A percentile compares a stretch with the other conserved stretches of the same genome.
phyloP scores from a whole-genome alignment of 139 green algal genomes.

The Dunaliella primolecta region DNA sequence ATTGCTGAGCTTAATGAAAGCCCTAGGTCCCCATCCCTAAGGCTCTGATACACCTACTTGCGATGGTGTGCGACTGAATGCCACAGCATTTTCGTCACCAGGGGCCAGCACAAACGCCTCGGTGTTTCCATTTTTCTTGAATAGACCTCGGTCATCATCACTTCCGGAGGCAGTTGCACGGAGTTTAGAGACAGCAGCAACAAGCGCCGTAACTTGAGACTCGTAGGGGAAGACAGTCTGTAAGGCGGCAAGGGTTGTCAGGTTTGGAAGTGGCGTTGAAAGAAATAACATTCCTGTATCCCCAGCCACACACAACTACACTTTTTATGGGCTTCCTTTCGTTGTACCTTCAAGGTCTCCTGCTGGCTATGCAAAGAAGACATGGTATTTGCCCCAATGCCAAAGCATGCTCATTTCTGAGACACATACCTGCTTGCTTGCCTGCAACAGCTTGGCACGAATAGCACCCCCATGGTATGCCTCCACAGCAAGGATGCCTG shows the following conservation, averaged over 20 bases:
- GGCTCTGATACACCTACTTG: conserved; percentile 18
- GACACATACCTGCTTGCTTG: background rate
- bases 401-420: background rate
- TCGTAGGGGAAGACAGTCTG: conserved; percentile 10
- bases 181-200: background rate
- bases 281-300: background rate
- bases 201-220: background rate
- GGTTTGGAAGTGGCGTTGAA: background rate
- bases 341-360: background rate
- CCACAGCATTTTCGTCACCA: conserved; percentile 20
- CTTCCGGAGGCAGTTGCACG: background rate
- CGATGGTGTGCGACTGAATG: conserved; percentile 13
- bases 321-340: background rate
- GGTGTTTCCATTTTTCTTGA: background rate
- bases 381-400: background rate
- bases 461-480: conserved; percentile 53
- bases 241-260: background rate
- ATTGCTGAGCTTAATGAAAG: no score
- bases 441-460: conserved; percentile 24
- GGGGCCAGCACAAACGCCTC: conserved; percentile 6
- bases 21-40: no score
- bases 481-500: conserved; percentile 46
- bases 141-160: background rate
- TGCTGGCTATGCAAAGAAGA: background rate
- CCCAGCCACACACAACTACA: background rate